phyloP scores from a whole-genome alignment of 2,329 filamentous ascomycete species.

The Anisogramma anomala region DNA sequence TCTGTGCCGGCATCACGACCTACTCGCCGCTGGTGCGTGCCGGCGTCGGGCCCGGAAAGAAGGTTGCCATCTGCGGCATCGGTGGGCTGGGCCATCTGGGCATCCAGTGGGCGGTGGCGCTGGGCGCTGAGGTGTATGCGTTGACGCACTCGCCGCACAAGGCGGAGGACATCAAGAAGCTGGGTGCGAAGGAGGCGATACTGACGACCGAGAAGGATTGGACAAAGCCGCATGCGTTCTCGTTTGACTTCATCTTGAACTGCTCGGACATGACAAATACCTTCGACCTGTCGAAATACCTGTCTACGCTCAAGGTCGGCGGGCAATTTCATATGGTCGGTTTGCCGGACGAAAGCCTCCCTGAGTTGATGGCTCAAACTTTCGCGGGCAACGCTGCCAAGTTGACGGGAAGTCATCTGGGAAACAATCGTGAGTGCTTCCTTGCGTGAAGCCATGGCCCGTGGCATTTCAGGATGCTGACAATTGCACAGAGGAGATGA shows the following conservation, averaged over 20 bases:
- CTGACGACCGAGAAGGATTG: constrained; percentile 40
- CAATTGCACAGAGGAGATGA: constrained; percentile 33
- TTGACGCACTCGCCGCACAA: constrained; percentile 51
- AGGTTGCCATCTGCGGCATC: constrained; percentile 59
- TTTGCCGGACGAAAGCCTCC: constrained; percentile 39
- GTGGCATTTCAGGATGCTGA: too few species aligned
- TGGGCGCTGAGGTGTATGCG: constrained; percentile 55
- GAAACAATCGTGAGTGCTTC: constrained; percentile 32
- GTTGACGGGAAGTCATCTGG: constrained; percentile 43
- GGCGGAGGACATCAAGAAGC: constrained; percentile 44
- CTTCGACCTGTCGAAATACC: constrained; percentile 42
- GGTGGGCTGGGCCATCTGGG: constrained; percentile 67
- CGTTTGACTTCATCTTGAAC: constrained; percentile 42
- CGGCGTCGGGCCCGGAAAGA: constrained; percentile 57
- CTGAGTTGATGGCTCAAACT: constrained; percentile 28
- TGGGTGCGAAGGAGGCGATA: constrained; percentile 49
- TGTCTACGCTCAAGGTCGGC: constrained; percentile 39
- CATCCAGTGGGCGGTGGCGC: constrained; percentile 56
- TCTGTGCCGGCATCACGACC: constrained; percentile 67
- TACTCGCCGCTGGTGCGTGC: constrained; percentile 58
- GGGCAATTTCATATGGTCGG: constrained; percentile 48
- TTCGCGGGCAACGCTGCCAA: constrained; percentile 30
- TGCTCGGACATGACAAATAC: constrained; percentile 37
- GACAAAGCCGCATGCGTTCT: constrained; percentile 40
- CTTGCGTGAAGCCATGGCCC: background rate